A percentile compares a stretch with the other conserved stretches of the same genome.
Conservation (phyloP, 768 basidiomycete species). For the Serendipita sp. region DNA sequence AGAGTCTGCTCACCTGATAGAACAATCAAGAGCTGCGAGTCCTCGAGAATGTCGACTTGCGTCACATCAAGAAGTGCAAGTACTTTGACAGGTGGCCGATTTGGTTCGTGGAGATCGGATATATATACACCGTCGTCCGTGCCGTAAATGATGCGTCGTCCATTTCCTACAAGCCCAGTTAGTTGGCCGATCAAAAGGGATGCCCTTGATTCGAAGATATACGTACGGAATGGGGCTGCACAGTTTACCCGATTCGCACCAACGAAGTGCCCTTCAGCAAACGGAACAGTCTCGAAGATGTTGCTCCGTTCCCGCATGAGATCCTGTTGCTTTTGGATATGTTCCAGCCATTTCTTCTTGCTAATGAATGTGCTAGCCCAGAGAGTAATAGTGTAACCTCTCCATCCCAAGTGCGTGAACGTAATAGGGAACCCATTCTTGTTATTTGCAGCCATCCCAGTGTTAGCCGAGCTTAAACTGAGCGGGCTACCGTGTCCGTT, state of each 20-base stretch:
- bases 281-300: constrained; percentile 69
- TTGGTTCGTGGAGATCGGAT: constrained; percentile 63
- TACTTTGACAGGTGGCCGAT: constrained; percentile 69
- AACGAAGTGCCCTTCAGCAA: constrained; percentile 81
- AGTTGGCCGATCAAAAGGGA: no score
- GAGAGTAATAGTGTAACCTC: constrained; percentile 79
- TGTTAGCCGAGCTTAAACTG: constrained; percentile 27
- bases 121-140: constrained; percentile 95
- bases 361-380: constrained; percentile 76
- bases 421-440: constrained; percentile 87
- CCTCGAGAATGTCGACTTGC: constrained; percentile 92
- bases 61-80: constrained; percentile 76
- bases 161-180: constrained; percentile 39
- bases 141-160: constrained; percentile 82
- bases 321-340: constrained; percentile 80
- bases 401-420: constrained; percentile 84
- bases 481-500: background rate
- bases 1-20: constrained; percentile 59
- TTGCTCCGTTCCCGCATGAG: constrained; percentile 64
- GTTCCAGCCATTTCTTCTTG: constrained; percentile 89
- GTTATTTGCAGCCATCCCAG: constrained; percentile 32
- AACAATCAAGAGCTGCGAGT: constrained; percentile 90
- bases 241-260: constrained; percentile 83
- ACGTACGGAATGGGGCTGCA: constrained; percentile 75
- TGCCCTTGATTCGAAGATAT: background rate